phyloP scores from a whole-genome alignment of 345 rosid species.

The Hibiscus trionum region DNA sequence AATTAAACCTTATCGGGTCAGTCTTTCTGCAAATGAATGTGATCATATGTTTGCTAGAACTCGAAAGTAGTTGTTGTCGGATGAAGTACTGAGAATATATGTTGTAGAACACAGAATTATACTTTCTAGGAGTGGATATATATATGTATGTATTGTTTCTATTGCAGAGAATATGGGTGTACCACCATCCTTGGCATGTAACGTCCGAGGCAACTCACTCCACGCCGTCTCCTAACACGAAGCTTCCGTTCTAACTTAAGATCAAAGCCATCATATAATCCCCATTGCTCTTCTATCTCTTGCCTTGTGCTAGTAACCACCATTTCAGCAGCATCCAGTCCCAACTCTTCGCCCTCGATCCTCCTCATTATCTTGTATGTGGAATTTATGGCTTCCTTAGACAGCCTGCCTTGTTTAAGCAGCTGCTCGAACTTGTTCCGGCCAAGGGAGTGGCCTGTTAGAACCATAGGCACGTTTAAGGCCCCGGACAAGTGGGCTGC shows the following conservation, averaged over 20 bases:
- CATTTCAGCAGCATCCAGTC: slow-evolving; percentile 55
- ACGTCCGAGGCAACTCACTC: slow-evolving; percentile 63
- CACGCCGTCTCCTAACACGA: slow-evolving; percentile 49
- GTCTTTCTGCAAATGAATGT: neutral
- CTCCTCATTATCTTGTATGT: slow-evolving; percentile 61
- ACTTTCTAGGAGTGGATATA: too few species aligned
- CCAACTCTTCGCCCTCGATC: slow-evolving; percentile 53
- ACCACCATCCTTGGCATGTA: slow-evolving; percentile 72
- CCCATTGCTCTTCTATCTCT: slow-evolving; percentile 78
- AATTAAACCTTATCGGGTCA: neutral
- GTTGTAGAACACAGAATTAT: too few species aligned
- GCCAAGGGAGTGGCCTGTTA: slow-evolving; percentile 63
- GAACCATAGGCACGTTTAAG: slow-evolving; percentile 59
- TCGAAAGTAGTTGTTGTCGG: neutral
- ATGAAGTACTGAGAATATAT: too few species aligned
- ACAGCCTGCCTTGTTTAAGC: slow-evolving; percentile 58
- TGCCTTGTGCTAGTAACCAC: slow-evolving; percentile 68
- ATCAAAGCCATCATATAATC: slow-evolving; percentile 67
- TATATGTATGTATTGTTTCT: too few species aligned
- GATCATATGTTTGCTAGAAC: neutral
- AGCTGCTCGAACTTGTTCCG: slow-evolving; percentile 66
- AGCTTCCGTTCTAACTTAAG: slow-evolving; percentile 58
- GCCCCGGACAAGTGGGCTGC: slow-evolving; percentile 58
- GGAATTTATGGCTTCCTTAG: slow-evolving; percentile 47
- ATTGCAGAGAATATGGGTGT: slow-evolving; percentile 11